These are phyloP conservation scores for Microdochium nivale DNA, from an alignment of 2,329 filamentous ascomycete genomes.

Conservation along the genomic window DNA sequence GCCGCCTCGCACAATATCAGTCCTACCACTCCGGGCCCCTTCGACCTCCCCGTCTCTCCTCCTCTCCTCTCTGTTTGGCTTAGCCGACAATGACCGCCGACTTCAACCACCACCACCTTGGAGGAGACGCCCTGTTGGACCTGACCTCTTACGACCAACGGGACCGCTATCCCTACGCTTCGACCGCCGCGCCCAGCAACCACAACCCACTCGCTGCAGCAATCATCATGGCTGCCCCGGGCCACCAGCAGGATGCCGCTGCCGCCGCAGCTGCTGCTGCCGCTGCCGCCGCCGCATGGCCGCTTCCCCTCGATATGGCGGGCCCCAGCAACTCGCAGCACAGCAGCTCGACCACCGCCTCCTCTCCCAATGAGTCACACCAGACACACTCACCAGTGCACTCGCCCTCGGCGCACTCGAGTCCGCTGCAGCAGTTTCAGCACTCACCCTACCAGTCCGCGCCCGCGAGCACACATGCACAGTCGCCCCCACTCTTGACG, in stretches of 20 bases:
- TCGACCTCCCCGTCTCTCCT: slow-evolving; percentile 24
- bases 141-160: slow-evolving; percentile 49
- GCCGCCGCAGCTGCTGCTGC: slow-evolving; percentile 29
- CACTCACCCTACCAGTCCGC: slow-evolving; percentile 43
- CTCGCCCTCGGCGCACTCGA: slow-evolving; percentile 29
- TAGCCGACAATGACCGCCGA: slow-evolving; percentile 47
- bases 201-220: slow-evolving; percentile 26
- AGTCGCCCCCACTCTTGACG: slow-evolving; percentile 38
- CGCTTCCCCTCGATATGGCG: slow-evolving; percentile 18
- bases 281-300: slow-evolving; percentile 22
- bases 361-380: slow-evolving; percentile 42
- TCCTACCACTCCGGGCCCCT: slow-evolving; percentile 26
- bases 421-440: slow-evolving; percentile 42
- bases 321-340: slow-evolving; percentile 19
- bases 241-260: slow-evolving; percentile 36
- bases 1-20: slow-evolving; percentile 34
- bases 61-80: slow-evolving; percentile 22
- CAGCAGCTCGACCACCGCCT: slow-evolving; percentile 32
- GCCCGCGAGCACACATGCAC: slow-evolving; percentile 33
- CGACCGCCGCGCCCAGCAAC: slow-evolving; percentile 2
- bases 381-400: slow-evolving; percentile 35
- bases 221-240: slow-evolving; percentile 28
- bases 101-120: slow-evolving; percentile 45
- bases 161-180: slow-evolving; percentile 39
- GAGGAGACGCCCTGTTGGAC: slow-evolving; percentile 52